Conservation (phyloP, 345 rosid species). For the Hibiscus tridactylites region DNA sequence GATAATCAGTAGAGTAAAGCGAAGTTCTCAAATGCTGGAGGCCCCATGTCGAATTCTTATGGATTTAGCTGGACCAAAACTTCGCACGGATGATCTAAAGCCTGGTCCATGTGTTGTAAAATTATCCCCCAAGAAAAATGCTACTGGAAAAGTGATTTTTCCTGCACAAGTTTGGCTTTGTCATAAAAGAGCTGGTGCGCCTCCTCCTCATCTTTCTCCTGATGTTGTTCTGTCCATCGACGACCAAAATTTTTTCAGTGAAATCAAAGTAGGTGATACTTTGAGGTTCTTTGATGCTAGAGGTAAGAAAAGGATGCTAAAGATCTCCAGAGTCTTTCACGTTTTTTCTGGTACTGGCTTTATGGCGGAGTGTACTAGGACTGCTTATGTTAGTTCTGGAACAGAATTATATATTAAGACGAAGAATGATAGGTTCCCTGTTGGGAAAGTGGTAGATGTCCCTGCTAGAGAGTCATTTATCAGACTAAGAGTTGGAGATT, state of each 20-base stretch:
- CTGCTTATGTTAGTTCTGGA: constrained; percentile 53
- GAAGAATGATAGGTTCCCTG: constrained; percentile 38
- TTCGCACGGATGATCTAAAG: constrained; percentile 45
- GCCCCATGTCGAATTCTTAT: constrained; percentile 56
- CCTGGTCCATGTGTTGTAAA: constrained; percentile 57
- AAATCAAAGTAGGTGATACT: constrained; percentile 40
- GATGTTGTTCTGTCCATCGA: constrained; percentile 41
- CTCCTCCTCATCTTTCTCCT: constrained; percentile 46
- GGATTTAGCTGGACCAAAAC: constrained; percentile 78
- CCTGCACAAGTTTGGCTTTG: constrained; percentile 61
- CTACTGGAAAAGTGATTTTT: constrained; percentile 37
- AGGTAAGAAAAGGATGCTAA: constrained; percentile 47
- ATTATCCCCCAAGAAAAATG: constrained; percentile 50
- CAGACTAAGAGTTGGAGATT: constrained; percentile 54
- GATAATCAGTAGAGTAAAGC: constrained; percentile 49
- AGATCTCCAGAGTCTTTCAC: constrained; percentile 34
- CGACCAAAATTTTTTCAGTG: constrained; percentile 30
- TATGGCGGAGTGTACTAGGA: constrained; percentile 45
- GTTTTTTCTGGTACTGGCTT: constrained; percentile 46
- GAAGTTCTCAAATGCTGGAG: constrained; percentile 49
- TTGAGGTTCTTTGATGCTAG: constrained; percentile 45
- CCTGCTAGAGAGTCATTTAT: constrained; percentile 42
- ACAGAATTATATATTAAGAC: constrained; percentile 33
- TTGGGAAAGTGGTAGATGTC: constrained; percentile 47
- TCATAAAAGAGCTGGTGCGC: constrained; percentile 37